Conservation (phyloP, 352 stramenopile species). For the Phytophthora colocasiae region DNA sequence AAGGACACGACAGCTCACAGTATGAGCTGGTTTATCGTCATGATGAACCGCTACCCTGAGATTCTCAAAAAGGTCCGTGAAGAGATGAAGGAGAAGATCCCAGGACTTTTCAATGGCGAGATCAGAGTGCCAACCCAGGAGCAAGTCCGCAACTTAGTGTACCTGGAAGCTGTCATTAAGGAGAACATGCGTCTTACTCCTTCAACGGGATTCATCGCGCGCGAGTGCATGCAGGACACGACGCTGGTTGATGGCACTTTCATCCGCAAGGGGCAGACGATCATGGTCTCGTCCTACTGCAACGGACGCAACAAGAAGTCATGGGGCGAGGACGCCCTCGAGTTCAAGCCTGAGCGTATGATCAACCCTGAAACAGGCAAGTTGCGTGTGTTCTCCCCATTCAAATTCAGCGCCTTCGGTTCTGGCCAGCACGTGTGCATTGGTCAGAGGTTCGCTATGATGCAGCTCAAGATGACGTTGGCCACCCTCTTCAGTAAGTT, state of each 20-base stretch:
- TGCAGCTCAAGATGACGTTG: slow-evolving; percentile 68
- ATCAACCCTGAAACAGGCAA: slow-evolving; percentile 48
- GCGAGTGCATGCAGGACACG: slow-evolving; percentile 43
- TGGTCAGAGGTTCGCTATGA: slow-evolving; percentile 53
- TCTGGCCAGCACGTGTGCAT: slow-evolving; percentile 60
- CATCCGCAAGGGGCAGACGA: slow-evolving; percentile 21
- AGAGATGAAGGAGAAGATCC: slow-evolving; percentile 54
- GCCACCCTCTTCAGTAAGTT: slow-evolving; percentile 59
- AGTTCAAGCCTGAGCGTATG: slow-evolving; percentile 72
- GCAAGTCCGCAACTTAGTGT: slow-evolving; percentile 58
- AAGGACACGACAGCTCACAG: slow-evolving; percentile 68
- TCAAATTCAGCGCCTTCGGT: slow-evolving; percentile 50
- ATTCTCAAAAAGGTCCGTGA: slow-evolving; percentile 56
- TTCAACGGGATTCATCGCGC: slow-evolving; percentile 59
- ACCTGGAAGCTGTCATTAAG: slow-evolving; percentile 59
- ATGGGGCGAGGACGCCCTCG: slow-evolving; percentile 57
- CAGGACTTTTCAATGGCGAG: slow-evolving; percentile 28
- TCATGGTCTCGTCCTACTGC: slow-evolving; percentile 35
- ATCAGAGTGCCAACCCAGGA: slow-evolving; percentile 44
- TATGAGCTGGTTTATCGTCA: slow-evolving; percentile 72
- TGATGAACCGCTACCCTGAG: slow-evolving; percentile 60
- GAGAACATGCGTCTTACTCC: slow-evolving; percentile 75
- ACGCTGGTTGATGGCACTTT: slow-evolving; percentile 39
- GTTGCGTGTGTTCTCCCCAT: slow-evolving; percentile 28
- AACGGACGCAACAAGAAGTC: slow-evolving; percentile 37